phyloP scores from a whole-genome alignment of 768 basidiomycete genomes.

The Brasilioporus rufonigricans region DNA sequence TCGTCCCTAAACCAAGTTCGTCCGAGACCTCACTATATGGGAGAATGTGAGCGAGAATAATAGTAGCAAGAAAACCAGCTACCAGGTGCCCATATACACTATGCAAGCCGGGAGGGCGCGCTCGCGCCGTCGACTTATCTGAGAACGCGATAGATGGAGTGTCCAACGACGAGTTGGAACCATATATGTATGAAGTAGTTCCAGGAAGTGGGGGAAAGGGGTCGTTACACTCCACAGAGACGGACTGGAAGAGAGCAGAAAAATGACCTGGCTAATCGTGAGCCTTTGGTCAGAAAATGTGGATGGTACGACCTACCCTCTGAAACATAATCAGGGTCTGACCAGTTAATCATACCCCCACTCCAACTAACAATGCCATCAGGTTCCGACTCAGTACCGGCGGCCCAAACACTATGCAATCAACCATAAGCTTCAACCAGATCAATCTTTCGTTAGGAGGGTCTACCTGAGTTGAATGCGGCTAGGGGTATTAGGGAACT shows the following conservation, averaged over 20 bases:
- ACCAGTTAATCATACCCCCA: conserved; percentile 82
- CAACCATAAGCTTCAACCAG: conserved; percentile 1
- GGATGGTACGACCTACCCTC: conserved; percentile 42
- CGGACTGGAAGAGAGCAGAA: conserved; percentile 59
- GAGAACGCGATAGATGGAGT: conserved; percentile 56
- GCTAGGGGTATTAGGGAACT: conserved; percentile 77
- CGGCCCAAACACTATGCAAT: conserved; percentile 68
- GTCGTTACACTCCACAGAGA: conserved; percentile 64
- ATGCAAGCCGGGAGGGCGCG: conserved; percentile 7
- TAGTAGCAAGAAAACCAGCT: conserved; percentile 9
- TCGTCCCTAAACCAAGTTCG: not conserved
- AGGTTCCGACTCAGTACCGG: conserved; percentile 59
- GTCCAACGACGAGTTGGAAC: conserved; percentile 48
- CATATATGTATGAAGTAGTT: conserved; percentile 65
- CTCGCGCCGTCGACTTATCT: conserved; percentile 51
- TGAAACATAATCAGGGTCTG: conserved; percentile 69
- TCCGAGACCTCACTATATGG: conserved; percentile 11
- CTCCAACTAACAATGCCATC: conserved; percentile 76
- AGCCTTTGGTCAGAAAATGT: not conserved
- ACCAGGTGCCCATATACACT: conserved; percentile 12
- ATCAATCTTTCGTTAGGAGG: not conserved
- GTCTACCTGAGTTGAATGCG: conserved; percentile 77
- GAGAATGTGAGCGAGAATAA: conserved; percentile 18
- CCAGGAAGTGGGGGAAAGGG: conserved; percentile 40
- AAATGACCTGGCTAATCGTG: conserved; percentile 53